A percentile compares a stretch with the other conserved stretches of the same genome.
Conservation (phyloP, 106 monocot species). For the Amphibolis antarctica region DNA sequence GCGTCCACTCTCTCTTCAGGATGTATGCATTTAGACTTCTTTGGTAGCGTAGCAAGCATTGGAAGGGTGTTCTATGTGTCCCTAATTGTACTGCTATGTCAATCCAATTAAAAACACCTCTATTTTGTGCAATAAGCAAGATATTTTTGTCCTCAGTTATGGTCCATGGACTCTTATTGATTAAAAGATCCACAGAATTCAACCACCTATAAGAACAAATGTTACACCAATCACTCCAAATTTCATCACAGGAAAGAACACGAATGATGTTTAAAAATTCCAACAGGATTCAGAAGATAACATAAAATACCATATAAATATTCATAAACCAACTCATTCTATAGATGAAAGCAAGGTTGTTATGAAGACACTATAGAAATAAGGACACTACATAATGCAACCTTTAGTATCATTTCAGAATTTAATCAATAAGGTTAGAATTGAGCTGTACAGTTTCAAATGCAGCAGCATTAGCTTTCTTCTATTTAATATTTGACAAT, state of each 20-base stretch:
- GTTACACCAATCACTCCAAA: background rate
- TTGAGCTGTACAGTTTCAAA: too few relatives aligned
- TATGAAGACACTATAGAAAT: too few relatives aligned
- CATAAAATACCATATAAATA: too few relatives aligned
- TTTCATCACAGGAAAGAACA: background rate
- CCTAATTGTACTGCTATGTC: conserved; percentile 50
- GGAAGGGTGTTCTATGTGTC: conserved; percentile 78
- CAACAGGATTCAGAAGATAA: too few relatives aligned
- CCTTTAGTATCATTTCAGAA: too few relatives aligned
- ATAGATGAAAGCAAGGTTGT: too few relatives aligned
- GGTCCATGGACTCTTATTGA: conserved; percentile 75
- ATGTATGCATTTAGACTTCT: conserved; percentile 96
- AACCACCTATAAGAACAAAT: conserved; percentile 48
- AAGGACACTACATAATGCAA: too few relatives aligned
- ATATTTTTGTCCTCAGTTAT: conserved; percentile 78
- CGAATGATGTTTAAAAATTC: too few relatives aligned
- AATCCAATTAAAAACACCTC: conserved; percentile 85
- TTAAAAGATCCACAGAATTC: conserved; percentile 78
- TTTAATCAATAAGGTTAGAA: too few relatives aligned
- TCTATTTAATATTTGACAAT: too few relatives aligned
- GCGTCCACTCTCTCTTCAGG: conserved; percentile 77
- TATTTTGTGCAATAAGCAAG: conserved; percentile 60
- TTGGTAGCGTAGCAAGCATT: conserved; percentile 86
- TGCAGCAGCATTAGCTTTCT: too few relatives aligned
- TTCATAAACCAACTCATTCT: too few relatives aligned